These are phyloP conservation scores for Mycena floridula DNA, from an alignment of 768 basidiomycete genomes.

Conservation along the genomic window DNA sequence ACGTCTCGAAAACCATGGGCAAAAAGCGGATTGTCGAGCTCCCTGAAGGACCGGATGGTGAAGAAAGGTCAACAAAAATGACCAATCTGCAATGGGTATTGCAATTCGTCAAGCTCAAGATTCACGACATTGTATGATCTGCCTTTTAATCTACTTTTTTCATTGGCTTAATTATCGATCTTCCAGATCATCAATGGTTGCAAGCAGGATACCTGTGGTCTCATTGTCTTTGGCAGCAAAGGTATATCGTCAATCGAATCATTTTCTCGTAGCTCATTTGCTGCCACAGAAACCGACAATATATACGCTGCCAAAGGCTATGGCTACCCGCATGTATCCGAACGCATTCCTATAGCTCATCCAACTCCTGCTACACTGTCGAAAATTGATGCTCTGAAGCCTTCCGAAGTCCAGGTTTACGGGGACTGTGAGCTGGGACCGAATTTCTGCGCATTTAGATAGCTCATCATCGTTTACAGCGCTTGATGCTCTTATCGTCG, in stretches of 20 bases:
- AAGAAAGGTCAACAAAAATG: conserved; percentile 48
- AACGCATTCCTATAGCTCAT: conserved; percentile 63
- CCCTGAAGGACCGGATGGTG: conserved; percentile 44
- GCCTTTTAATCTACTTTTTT: no score
- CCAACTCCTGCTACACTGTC: conserved; percentile 63
- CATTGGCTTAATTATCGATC: no score
- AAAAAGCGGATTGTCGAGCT: conserved; percentile 50
- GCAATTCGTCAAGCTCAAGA: conserved; percentile 84
- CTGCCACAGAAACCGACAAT: conserved; percentile 58
- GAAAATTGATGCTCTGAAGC: conserved; percentile 52
- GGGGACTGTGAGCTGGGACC: conserved; percentile 74
- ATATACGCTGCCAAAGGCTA: conserved; percentile 51
- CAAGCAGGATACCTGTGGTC: conserved; percentile 93
- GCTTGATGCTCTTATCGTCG: conserved; percentile 84
- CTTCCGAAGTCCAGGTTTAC: conserved; percentile 43
- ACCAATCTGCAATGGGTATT: conserved; percentile 78
- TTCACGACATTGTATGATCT: conserved; percentile 77
- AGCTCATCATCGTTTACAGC: no score
- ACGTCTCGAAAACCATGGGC: conserved; percentile 85
- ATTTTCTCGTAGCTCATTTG: conserved; percentile 3
- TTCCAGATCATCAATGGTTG: conserved; percentile 81
- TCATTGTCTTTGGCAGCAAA: conserved; percentile 82
- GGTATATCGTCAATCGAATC: conserved; percentile 28
- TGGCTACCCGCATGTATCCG: conserved; percentile 69
- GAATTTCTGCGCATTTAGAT: no score